Percentiles rank a stretch among this genome's conserved stretches.
Conservation (phyloP, 306 rosid genomes). For the Quercus dentata region DNA sequence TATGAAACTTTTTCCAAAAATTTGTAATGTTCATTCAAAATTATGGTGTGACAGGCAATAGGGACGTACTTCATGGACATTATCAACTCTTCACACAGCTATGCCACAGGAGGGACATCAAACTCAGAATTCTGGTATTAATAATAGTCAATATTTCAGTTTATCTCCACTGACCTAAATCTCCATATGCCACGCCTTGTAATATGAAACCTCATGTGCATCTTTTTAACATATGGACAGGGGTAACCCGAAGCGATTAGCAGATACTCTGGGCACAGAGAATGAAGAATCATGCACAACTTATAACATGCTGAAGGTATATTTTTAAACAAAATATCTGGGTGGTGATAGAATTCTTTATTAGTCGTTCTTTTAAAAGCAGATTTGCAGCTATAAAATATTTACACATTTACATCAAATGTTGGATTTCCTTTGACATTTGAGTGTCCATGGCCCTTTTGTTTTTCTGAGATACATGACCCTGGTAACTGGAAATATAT, state of each 20-base stretch:
- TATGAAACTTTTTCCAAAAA: not conserved
- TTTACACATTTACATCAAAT: too few species aligned
- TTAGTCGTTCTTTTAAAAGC: not conserved
- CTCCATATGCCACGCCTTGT: not conserved
- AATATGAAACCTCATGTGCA: not conserved
- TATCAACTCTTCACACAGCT: conserved; percentile 85
- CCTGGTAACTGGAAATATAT: too few species aligned
- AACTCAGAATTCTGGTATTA: conserved; percentile 72
- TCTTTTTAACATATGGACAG: conserved; percentile 23
- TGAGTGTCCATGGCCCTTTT: too few species aligned
- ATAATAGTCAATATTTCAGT: conserved; percentile 10
- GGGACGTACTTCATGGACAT: conserved; percentile 74
- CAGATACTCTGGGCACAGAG: conserved; percentile 44
- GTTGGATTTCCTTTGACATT: too few species aligned
- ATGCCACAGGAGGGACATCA: conserved; percentile 99
- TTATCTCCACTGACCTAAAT: conserved; percentile 15
- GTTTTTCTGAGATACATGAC: too few species aligned
- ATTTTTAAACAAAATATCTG: not conserved
- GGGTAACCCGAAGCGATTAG: conserved; percentile 69
- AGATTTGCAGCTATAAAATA: not conserved
- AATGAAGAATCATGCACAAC: conserved; percentile 90
- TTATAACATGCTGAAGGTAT: conserved; percentile 93
- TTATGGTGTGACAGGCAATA: conserved; percentile 52
- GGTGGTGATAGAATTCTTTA: conserved; percentile 2
- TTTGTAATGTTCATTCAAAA: conserved; percentile 8